Evolutionary conservation across 306 rosid genomes (phyloP).

Genomic region (Dalbergia cultrata): DNA sequence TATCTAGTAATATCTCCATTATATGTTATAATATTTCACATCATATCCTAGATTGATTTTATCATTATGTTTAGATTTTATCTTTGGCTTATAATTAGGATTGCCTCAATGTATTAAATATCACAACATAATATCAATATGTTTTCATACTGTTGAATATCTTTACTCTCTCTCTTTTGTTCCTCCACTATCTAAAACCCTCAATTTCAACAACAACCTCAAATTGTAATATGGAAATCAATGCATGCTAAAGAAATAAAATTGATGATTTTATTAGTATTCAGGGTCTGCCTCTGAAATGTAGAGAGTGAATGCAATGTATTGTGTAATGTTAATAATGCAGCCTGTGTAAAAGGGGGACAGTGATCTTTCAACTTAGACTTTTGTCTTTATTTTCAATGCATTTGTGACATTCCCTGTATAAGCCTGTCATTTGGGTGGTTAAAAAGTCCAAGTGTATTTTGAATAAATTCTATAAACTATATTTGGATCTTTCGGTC

Average conservation of each 20-base stretch:
- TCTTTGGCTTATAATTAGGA: no score
- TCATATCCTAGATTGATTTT: no score
- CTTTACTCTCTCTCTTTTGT: no score
- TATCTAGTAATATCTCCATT: no score
- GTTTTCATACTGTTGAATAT: no score
- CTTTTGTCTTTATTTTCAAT: background rate
- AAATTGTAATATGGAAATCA: conserved; percentile 23
- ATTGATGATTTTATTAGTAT: conserved; percentile 28
- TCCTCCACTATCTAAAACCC: no score
- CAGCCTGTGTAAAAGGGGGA: background rate
- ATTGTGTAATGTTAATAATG: background rate
- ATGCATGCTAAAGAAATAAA: background rate
- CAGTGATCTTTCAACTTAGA: background rate
- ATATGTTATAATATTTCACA: no score
- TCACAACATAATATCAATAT: no score
- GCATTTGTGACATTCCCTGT: conserved; percentile 2
- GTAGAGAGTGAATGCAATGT: background rate
- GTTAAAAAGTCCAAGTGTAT: background rate
- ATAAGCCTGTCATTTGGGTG: background rate
- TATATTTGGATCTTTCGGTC: background rate
- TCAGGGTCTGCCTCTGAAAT: background rate
- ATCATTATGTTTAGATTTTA: no score
- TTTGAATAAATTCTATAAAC: background rate
- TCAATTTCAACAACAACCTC: background rate
- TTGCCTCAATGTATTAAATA: no score